Evolutionary conservation across 2,329 filamentous ascomycete genomes (phyloP).

Genomic region (Aspergillus sp.): DNA sequence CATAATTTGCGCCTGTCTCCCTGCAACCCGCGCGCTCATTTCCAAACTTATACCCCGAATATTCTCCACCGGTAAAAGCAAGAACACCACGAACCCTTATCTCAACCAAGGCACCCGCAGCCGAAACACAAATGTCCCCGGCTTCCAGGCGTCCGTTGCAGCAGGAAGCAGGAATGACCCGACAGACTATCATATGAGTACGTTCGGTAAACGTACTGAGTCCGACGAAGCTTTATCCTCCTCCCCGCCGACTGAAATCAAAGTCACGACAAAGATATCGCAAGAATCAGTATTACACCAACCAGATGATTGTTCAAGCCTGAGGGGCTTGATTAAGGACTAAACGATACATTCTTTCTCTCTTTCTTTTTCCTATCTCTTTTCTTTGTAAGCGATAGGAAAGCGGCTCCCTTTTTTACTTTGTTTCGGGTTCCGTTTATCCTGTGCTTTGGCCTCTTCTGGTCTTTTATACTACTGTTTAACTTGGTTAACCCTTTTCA

Average conservation of each 20-base stretch:
- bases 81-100: conserved; percentile 21
- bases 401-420: background rate
- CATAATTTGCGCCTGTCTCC: conserved; percentile 44
- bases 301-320: conserved; percentile 23
- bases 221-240: background rate
- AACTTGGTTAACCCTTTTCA: background rate
- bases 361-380: background rate
- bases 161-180: conserved; percentile 7
- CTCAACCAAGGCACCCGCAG: conserved; percentile 13
- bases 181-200: background rate
- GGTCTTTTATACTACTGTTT: background rate
- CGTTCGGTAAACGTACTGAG: background rate
- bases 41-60: conserved; percentile 27
- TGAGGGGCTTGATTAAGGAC: conserved; percentile 24
- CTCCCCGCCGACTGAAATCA: conserved; percentile 21
- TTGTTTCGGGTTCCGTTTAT: background rate
- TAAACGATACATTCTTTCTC: background rate
- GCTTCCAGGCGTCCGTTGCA: conserved; percentile 24
- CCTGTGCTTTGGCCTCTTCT: background rate
- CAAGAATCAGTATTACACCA: conserved; percentile 18
- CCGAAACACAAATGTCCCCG: conserved; percentile 17
- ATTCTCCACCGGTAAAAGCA: conserved; percentile 25
- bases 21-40: conserved; percentile 30
- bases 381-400: background rate
- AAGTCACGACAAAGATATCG: conserved; percentile 28